Evolutionary conservation across 805 yeast species (phyloP), one percentile per base, ranked within the genome.

Genomic region (Jamesozyma lodderae): DNA sequence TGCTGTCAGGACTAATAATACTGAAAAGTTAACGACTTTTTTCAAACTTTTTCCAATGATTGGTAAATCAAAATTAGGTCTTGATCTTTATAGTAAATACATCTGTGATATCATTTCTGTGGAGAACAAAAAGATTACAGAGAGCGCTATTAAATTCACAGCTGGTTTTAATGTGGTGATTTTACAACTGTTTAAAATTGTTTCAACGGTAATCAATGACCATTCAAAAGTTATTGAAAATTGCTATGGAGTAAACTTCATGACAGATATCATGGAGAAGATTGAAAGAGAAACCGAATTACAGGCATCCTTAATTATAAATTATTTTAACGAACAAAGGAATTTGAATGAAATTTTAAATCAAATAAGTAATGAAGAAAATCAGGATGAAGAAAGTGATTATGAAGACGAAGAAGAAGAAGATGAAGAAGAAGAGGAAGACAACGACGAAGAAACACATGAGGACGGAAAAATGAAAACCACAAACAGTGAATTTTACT

Each of bases 41-140:
- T 92, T 90, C 64, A 81, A 82, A 50, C 64, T 87, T 48, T 90
- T 92, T 56, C 98, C 98, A 9, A 65, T 88, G 38, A 79, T 92
- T 29, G 84, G 84, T 6, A 74, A 80, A 53, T 74, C 75, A 40
- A 71, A 71, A 17, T 59, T 71, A 14, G 98, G 98, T 0, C 62
- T 92, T 31, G 75, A 73, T 29, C 77, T 85, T 45, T 92, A 92
- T 59, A 81, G 96, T 14, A 75, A 72, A 51, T 92, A 90, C 57
- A 82, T 92, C 32, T 83, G 95, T 57, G 75, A 79, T 42, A 82
- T 88, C 38, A 79, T 92, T 24, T 79, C 87, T 15, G 79, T 80
- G 21, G 86, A 88, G 43, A 76, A 86, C 41, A 73, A 94, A 41
- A 67, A 69, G 28, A 67, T 87, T 41, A 69, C 87, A 36, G 72